Evolutionary conservation across 2,329 filamentous ascomycete genomes (phyloP).

Genomic region (Fusarium tjaetaba): DNA sequence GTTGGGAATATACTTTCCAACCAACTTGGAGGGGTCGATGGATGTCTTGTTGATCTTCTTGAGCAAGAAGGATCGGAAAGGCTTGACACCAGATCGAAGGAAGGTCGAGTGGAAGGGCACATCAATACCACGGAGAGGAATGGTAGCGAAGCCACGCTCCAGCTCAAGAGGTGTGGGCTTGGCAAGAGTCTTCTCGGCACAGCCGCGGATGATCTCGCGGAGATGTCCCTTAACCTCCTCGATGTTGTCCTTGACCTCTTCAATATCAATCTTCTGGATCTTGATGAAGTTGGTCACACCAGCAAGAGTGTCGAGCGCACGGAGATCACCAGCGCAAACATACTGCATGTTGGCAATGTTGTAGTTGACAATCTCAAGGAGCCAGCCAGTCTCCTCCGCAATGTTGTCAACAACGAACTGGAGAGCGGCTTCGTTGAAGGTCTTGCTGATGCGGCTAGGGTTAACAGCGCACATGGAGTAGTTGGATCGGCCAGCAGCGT

Average conservation of each 20-base stretch:
- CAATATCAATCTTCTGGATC: constrained; percentile 96
- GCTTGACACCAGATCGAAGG: constrained; percentile 96
- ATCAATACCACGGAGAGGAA: constrained; percentile 95
- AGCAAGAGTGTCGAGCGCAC: constrained; percentile 75
- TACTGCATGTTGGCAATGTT: constrained; percentile 82
- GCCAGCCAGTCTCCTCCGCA: constrained; percentile 91
- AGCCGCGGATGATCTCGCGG: constrained; percentile 89
- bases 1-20: constrained; percentile 99
- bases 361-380: constrained; percentile 99
- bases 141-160: constrained; percentile 95
- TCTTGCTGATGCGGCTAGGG: constrained; percentile 97
- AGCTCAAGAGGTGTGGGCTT: constrained; percentile 91
- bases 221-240: constrained; percentile 93
- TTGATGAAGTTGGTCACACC: constrained; percentile 96
- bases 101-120: constrained; percentile 99
- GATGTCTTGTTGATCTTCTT: constrained; percentile 99
- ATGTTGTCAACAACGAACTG: constrained; percentile 98
- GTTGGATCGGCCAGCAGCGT: constrained; percentile 91
- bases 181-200: constrained; percentile 84
- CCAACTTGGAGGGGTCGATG: constrained; percentile 94
- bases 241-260: constrained; percentile 86
- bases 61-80: constrained; percentile 96
- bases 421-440: constrained; percentile 96
- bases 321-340: constrained; percentile 75
- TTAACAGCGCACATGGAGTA: constrained; percentile 99